These are phyloP conservation scores for Leishmania tropica DNA, from an alignment of 208 protist genomes.

Conservation along the genomic window DNA sequence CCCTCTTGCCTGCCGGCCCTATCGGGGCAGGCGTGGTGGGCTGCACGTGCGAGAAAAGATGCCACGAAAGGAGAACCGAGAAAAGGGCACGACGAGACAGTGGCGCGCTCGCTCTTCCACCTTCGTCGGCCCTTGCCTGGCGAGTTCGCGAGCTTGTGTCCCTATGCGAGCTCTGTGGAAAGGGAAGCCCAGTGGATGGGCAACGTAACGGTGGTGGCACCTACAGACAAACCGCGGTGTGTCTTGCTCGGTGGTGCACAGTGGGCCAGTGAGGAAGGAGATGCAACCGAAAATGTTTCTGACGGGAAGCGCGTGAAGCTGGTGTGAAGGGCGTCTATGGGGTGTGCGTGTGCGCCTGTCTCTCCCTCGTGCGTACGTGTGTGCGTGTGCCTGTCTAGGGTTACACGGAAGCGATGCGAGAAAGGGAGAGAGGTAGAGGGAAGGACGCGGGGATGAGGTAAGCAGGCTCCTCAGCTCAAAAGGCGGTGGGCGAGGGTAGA, in stretches of 20 bases:
- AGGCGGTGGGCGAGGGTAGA: neutral
- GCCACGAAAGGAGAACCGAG: neutral
- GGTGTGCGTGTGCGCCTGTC: neutral
- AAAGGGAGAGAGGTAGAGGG: neutral
- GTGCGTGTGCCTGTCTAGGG: neutral
- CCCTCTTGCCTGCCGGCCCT: neutral
- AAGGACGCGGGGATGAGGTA: neutral
- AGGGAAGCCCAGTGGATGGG: neutral
- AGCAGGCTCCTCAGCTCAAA: neutral
- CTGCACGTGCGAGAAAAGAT: neutral
- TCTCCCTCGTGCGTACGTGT: neutral
- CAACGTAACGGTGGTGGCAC: neutral
- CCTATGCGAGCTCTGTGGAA: neutral
- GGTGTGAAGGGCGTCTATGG: slow-evolving; percentile 1
- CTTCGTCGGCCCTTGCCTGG: neutral
- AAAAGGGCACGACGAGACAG: neutral
- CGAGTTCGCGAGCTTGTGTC: neutral
- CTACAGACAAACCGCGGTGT: neutral
- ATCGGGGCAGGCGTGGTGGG: neutral
- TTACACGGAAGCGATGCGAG: neutral
- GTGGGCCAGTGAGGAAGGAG: neutral
- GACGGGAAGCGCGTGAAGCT: neutral
- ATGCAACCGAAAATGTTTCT: neutral
- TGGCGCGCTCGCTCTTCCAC: neutral
- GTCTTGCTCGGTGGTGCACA: neutral